Base-by-base conservation (phyloP, 352 stramenopile genomes). In the Pythium utonaiense region DNA sequence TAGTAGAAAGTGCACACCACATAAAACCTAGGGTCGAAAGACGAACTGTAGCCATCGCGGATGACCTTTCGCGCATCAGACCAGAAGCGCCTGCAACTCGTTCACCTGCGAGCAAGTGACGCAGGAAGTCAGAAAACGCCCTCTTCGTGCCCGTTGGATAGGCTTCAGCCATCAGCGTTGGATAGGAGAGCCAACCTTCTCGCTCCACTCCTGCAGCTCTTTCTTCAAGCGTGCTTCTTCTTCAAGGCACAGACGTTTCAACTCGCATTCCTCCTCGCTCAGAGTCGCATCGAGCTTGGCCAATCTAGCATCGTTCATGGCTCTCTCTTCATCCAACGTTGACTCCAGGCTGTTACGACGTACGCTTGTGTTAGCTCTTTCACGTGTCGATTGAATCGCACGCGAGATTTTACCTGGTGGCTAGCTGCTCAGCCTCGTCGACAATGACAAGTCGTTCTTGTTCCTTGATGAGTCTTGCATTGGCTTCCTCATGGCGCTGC, bases 171-270 rank as follows among this genome's bases (percentile, higher is more conserved):
- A 14, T 27, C 40, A 27, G 17, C 27, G 6, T 8, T 33, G 28
- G 5, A n/a, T n/a, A n/a, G n/a, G n/a, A 33, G 36, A 24, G 22
- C 38, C 13, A 21, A 70, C 64, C 59, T 71, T 71, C 31, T 53
- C 36, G 16, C 17, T 59, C 58, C 57, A 67, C 30, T 59, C 54
- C 34, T 61, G 17, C 13, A 67, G 33, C 28, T 71, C 53, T 17
- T 16, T 13, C 30, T 67, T 57, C 1, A 71, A 45, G 30, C 53
- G 30, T 17, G 40, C 48, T 60, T 71, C 58, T 53, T 64, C 40
- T 10, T 67, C 58, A 12, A 58, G 40, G 25, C 58, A 63, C 38
- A 50, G 33, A 16, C 44, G 49, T 22, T 67, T 64, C 64, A 58
- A 71, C 22, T 45, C 50, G 1, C 53, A 3, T 25, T 67, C 64